These are phyloP conservation scores for Geotrichum fermentans DNA, from an alignment of 1,139 yeast species.

Conservation along the genomic window DNA sequence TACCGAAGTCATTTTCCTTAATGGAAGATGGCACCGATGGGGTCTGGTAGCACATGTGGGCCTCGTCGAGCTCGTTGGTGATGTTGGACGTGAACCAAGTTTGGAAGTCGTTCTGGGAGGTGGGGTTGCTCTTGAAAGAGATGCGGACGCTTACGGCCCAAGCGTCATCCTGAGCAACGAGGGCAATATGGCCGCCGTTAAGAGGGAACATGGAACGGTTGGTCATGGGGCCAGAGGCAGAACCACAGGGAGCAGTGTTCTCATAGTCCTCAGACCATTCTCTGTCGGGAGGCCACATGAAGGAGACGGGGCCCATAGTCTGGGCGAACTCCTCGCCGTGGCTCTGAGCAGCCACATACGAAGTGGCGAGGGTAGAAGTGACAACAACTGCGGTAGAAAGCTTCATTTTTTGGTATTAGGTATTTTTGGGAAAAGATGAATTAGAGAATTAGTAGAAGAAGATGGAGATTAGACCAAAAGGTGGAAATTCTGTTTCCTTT, in stretches of 20 bases:
- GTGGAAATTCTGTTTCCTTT: neutral
- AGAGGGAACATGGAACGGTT: slow-evolving; percentile 43
- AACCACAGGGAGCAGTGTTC: slow-evolving; percentile 44
- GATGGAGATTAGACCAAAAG: neutral
- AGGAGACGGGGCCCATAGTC: slow-evolving; percentile 44
- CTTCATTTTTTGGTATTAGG: slow-evolving; percentile 13
- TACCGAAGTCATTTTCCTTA: slow-evolving; percentile 39
- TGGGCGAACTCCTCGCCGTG: slow-evolving; percentile 39
- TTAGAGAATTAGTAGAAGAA: neutral
- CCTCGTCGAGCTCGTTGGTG: slow-evolving; percentile 39
- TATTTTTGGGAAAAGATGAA: too few species aligned
- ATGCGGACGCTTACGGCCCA: slow-evolving; percentile 40
- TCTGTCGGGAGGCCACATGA: slow-evolving; percentile 42
- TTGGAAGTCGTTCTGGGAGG: slow-evolving; percentile 39
- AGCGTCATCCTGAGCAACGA: slow-evolving; percentile 40
- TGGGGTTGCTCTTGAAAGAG: slow-evolving; percentile 40
- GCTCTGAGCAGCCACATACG: slow-evolving; percentile 32
- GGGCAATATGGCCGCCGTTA: slow-evolving; percentile 43
- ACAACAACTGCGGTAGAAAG: slow-evolving; percentile 13
- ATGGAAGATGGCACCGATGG: slow-evolving; percentile 40
- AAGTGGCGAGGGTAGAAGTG: slow-evolving; percentile 26
- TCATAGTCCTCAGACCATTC: slow-evolving; percentile 43
- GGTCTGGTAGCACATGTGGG: slow-evolving; percentile 43
- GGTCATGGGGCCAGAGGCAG: slow-evolving; percentile 30
- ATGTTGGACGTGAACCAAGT: slow-evolving; percentile 40